Evolutionary conservation across 2,329 filamentous ascomycete species (phyloP), one percentile per base, ranked within the genome.

Genomic region (Beauveria scarabaeidicola): DNA sequence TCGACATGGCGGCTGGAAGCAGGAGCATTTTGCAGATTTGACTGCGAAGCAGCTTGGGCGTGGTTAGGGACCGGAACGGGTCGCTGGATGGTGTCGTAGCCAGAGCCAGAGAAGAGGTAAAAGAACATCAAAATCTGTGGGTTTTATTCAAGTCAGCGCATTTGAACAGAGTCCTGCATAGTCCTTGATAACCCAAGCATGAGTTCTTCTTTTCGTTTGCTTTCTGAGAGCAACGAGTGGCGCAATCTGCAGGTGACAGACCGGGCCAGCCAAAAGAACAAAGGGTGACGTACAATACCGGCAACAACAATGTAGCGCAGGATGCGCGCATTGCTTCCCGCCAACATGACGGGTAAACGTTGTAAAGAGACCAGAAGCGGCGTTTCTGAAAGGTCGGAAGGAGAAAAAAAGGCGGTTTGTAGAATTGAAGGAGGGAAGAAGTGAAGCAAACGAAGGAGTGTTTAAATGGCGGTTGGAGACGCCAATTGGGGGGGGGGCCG

Each of bases 291-390:
- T 82, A 96, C 92, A 70, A 96, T 87, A 70, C 91, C 82, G 61
- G 91, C 89, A 69, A 96, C 85, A 70, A 94, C 81, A 72, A 96
- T 81, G 75, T 86, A 87, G 80, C 85, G 83, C 80, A 86, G 76
- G 69, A 91, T 90, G 75, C 89, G 86, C 74, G 87, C 84, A 66
- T 83, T 86, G 71, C 86, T 86, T 62, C 85, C 82, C 75, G 86
- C 86, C 79, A 81, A 83, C 69, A 65, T 77, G 69, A 66, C 64
- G 62, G 60, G 56, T 27, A 32, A 41, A 27, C 10, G 10, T 27
- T 13, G 17, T 43, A 19, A 15, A 58, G 23, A 7, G n/a, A 11
- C 46, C 44, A 51, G 46, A 17, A 1, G 44, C 32, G n/a, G 36
- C 6, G 10, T 21, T 10, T 41, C 1, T 21, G 17, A 17, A 36